Evolutionary conservation across 805 yeast species (phyloP), one percentile per base, ranked within the genome.

Genomic region (Naumovozyma castellii): DNA sequence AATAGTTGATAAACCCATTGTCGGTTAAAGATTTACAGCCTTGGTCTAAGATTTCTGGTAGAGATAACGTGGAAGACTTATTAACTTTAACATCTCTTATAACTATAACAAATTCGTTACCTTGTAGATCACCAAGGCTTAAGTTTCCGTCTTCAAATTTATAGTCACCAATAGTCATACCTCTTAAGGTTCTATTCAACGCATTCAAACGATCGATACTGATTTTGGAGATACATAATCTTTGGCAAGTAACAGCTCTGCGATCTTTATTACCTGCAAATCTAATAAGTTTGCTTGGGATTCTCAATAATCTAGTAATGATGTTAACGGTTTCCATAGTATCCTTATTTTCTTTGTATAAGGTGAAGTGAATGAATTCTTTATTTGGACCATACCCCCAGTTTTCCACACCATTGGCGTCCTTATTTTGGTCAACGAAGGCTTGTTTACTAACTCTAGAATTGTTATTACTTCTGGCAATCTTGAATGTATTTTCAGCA

Each of bases 211-310:
- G 71, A 29, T 77, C 85, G 13, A 80, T 80, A 43, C 79, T 74
- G 38, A 84, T 76, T 48, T 75, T 76, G 39, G 78, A 74, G 36
- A 86, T 67, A 15, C 85, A 78, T 43, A 81, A 71, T 44, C 77
- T 73, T 62, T 92, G 99, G 38, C 86, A 86, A 4, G 99, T 92
- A 18, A 85, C 88, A 36, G 94, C 99, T 58, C 99, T 76, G 51
- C 97, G 75, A 60, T 92, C 99, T 54, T 92, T 92, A 2, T 98
- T 94, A 17, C 99, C 99, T 0, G 97, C 94, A 59, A 79, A 86
- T 38, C 84, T 71, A 28, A 92, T 70, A 32, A 68, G 57, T 46
- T 79, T 81, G 4, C 80, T 67, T n/a, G 88, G 90, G 16, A 83
- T 64, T 45, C 86, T 74, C 47, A 92, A 66, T 44, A 84, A 73